Percentiles rank a stretch among this genome's conserved stretches.
These are phyloP conservation scores for Syzygium syzygioides DNA, from an alignment of 441 rosid genomes.

Conservation along the genomic window DNA sequence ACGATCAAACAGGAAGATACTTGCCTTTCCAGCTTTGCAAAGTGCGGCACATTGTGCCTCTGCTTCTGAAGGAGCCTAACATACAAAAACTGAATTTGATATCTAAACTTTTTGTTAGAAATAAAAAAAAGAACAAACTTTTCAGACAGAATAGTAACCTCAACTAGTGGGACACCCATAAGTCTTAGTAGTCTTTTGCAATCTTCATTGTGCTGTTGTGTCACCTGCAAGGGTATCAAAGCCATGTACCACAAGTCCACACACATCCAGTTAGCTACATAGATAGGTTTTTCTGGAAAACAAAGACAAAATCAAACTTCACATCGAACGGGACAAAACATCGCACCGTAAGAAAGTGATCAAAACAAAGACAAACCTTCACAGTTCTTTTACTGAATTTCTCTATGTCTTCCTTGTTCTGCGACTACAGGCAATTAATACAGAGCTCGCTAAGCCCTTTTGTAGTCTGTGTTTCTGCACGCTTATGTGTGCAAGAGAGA, in stretches of 20 bases:
- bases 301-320: not conserved
- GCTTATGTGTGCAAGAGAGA: not conserved
- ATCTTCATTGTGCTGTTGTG: constrained; percentile 85
- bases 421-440: constrained; percentile 34
- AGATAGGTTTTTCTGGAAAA: not conserved
- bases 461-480: not conserved
- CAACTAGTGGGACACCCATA: constrained; percentile 93
- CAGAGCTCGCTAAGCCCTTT: not conserved
- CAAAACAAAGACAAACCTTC: constrained; percentile 34
- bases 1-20: constrained; percentile 8
- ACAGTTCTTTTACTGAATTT: constrained; percentile 92
- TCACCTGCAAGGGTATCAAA: constrained; percentile 41
- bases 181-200: constrained; percentile 79
- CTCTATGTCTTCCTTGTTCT: constrained; percentile 88
- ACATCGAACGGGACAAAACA: not conserved
- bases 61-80: constrained; percentile 89
- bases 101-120: not conserved
- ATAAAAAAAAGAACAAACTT: not conserved
- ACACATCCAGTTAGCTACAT: not conserved
- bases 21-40: constrained; percentile 79
- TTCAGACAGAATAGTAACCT: constrained; percentile 28
- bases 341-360: accelerated
- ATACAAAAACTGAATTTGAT: not conserved
- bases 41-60: constrained; percentile 95
- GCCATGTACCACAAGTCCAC: not conserved